Evolutionary conservation across 805 yeast genomes (phyloP).

Genomic region (Ogataea pilisensis): DNA sequence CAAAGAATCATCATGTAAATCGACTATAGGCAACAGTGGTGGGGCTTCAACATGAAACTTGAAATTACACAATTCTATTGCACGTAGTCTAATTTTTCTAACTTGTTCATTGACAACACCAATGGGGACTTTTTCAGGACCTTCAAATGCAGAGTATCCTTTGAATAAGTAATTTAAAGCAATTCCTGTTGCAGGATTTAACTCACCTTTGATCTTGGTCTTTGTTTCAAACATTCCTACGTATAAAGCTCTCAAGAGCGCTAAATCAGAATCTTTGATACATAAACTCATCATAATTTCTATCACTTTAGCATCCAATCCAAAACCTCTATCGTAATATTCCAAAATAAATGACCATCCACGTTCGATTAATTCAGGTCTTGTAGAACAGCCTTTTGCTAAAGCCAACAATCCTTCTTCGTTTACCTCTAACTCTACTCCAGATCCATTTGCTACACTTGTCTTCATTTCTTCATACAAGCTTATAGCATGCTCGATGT

Average conservation of each 20-base stretch:
- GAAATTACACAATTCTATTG: slow-evolving; percentile 28
- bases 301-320: slow-evolving; percentile 40
- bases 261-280: slow-evolving; percentile 75
- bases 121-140: slow-evolving; percentile 19
- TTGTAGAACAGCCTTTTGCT: slow-evolving; percentile 64
- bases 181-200: slow-evolving; percentile 19
- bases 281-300: slow-evolving; percentile 72
- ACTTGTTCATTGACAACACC: slow-evolving; percentile 38
- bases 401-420: slow-evolving; percentile 46
- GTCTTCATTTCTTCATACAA: slow-evolving; percentile 63
- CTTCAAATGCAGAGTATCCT: slow-evolving; percentile 33
- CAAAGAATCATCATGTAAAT: slow-evolving; percentile 30
- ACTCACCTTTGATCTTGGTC: slow-evolving; percentile 14
- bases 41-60: slow-evolving; percentile 49
- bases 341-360: slow-evolving; percentile 82
- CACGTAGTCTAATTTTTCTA: slow-evolving; percentile 37
- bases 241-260: slow-evolving; percentile 66
- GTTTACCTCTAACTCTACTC: slow-evolving; percentile 16
- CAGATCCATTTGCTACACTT: background rate
- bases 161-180: slow-evolving; percentile 40
- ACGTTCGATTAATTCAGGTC: slow-evolving; percentile 40
- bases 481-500: slow-evolving; percentile 72
- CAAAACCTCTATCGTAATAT: slow-evolving; percentile 42
- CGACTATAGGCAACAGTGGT: slow-evolving; percentile 56
- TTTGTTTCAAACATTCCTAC: slow-evolving; percentile 25